Evolutionary conservation across 768 basidiomycete species (phyloP), one percentile per base, ranked within the genome.

Genomic region (Wakefieldia striispora): DNA sequence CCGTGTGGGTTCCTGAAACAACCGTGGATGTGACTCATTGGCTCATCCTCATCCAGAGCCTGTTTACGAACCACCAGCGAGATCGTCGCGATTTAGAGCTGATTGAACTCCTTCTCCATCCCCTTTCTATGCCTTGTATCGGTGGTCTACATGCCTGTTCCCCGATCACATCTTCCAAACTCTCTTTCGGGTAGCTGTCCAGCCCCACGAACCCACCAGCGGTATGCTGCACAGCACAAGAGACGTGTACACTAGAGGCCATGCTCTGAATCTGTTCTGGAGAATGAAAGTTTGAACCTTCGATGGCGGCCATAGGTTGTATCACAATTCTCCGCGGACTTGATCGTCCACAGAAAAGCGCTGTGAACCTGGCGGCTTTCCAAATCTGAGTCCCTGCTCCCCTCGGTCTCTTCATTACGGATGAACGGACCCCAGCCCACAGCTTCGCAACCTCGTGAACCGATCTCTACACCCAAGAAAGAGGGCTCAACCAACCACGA

Each of bases 241-340:
- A 19, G 43, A 34, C 27, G 16, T 53, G 45, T 29, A 47, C 46
- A 56, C 24, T 24, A 1, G 39, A 14, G 39, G 24, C 42, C 48
- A 23, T 37, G 39, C 27, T 20, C 54, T 50, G 57, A 34, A 20
- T 16, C 49, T 60, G 50, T 60, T 33, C 61, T 17, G 21, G 34
- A 33, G 40, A 40, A 36, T 46, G 29, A 33, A 33, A 33, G 33
- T 33, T 33, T 1, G 33, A 45, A 2, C 20, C 14, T 37, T 17
- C 40, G 49, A 56, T 35, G 37, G 33, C n/a, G 19, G 26, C 40
- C 39, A 45, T 33, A 33, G 23, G 26, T 38, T 11, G 43, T 50
- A 40, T 45, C 43, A 47, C 47, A 26, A 39, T 20, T 9, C 53
- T 64, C 64, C 64, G 64, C 64, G 64, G 64, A 66, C 62, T 58